These are phyloP conservation scores for Mrakia frigida DNA, from an alignment of 768 basidiomycete species.

Conservation along the genomic window DNA sequence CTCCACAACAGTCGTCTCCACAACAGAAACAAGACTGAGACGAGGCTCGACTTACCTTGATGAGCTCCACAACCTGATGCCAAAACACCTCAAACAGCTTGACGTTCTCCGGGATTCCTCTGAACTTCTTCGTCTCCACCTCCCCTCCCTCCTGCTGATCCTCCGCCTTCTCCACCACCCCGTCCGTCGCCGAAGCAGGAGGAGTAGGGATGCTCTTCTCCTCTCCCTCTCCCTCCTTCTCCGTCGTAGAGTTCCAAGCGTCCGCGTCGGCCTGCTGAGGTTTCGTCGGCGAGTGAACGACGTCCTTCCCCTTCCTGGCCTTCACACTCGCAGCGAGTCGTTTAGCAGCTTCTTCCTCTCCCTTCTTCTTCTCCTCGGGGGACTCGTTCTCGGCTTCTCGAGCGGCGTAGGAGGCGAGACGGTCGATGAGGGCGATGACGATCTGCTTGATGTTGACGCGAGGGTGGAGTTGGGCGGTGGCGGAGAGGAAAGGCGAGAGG, in stretches of 20 bases:
- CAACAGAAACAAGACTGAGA: neutral
- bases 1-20: too few species aligned
- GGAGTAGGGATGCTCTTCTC: neutral
- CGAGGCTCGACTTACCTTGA: slow-evolving; percentile 62
- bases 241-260: slow-evolving; percentile 14
- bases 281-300: slow-evolving; percentile 46
- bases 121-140: slow-evolving; percentile 64
- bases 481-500: slow-evolving; percentile 90
- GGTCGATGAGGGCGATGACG: slow-evolving; percentile 94
- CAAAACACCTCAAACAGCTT: slow-evolving; percentile 97
- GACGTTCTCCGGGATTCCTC: slow-evolving; percentile 91
- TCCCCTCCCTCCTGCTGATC: slow-evolving; percentile 42
- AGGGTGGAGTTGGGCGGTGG: slow-evolving; percentile 92
- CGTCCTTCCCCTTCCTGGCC: slow-evolving; percentile 51
- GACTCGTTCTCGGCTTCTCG: slow-evolving; percentile 95
- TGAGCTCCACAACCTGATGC: slow-evolving; percentile 95
- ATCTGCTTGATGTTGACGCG: slow-evolving; percentile 99
- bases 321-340: slow-evolving; percentile 83
- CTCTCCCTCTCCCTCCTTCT: slow-evolving; percentile 17
- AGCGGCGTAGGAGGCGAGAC: slow-evolving; percentile 90
- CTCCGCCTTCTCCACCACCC: slow-evolving; percentile 31
- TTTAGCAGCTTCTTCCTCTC: slow-evolving; percentile 87
- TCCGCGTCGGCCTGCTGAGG: slow-evolving; percentile 9
- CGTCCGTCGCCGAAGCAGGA: neutral
- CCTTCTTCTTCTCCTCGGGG: slow-evolving; percentile 85